Base-by-base conservation (phyloP, 306 rosid species). In the Datisca glomerata region DNA sequence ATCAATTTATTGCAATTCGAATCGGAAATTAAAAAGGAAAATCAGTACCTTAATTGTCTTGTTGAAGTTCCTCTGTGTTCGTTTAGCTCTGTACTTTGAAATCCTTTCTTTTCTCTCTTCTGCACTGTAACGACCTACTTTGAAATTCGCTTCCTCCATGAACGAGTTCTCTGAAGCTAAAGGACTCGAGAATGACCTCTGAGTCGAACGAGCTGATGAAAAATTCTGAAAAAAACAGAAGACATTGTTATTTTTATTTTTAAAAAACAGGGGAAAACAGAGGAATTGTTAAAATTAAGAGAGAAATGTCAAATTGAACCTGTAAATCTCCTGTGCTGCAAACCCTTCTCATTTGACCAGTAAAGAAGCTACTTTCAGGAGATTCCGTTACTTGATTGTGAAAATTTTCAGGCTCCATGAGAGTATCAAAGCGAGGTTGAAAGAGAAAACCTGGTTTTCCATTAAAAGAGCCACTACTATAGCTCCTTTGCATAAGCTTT, bases 21-120 rank as follows among this genome's bases (percentile, higher is more conserved):
- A n/a, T n/a, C n/a, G n/a, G n/a, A n/a, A n/a, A n/a, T n/a, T n/a
- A n/a, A n/a, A n/a, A n/a, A n/a, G n/a, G n/a, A n/a, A n/a, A n/a
- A n/a, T n/a, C n/a, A n/a, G n/a, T n/a, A 83, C 97, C 95, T 89
- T 89, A 24, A 89, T 89, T 19, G 97, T 89, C 63, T 80, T 89
- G 75, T 77, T 83, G 71, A 80, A 89, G 78, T 89, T 89, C 53
- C 97, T 89, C 66, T 72, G 95, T 19, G 66, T 65, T 72, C 93
- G 69, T 55, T 83, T 89, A 9, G 95, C 94, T 80, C 77, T 83
- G 77, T 89, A 89, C 62, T 77, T 89, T 0, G 93, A 89, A 49
- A 89, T 89, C 60, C 44, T 83, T 32, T 80, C 93, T 49, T 72
- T 80, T 55, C 95, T 80, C 52, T 89, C 95, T 52, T 89, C 95